Evolutionary conservation across 2,329 filamentous ascomycete species (phyloP).

Genomic region (Cladosporium sp.): DNA sequence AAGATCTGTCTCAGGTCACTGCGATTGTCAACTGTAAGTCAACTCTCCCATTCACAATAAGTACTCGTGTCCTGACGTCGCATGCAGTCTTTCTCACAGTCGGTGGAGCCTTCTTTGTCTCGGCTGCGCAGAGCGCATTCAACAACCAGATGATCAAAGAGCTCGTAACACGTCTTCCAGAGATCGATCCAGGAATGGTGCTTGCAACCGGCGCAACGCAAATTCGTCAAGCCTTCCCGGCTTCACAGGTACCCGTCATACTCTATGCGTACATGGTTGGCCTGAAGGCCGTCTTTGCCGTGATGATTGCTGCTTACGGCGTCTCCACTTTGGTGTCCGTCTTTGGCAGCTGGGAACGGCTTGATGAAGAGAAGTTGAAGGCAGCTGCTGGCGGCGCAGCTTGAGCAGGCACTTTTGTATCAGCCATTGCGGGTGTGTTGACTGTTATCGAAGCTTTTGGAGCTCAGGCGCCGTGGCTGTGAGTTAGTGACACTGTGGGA

Average conservation of each 20-base stretch:
- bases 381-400: background rate
- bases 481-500: background rate
- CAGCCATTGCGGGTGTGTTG: background rate
- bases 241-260: background rate
- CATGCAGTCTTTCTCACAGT: conserved; percentile 61
- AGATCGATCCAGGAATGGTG: conserved; percentile 33
- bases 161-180: conserved; percentile 47
- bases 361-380: background rate
- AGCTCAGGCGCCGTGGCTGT: background rate
- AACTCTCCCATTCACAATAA: no score
- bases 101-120: conserved; percentile 65
- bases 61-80: conserved; percentile 4
- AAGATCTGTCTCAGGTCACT: conserved; percentile 36
- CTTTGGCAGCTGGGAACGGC: background rate
- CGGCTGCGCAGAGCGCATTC: conserved; percentile 67
- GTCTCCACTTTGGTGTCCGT: background rate
- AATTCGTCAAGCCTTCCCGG: background rate
- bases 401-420: background rate
- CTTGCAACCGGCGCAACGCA: background rate
- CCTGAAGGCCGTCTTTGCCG: background rate
- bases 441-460: background rate
- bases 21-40: conserved; percentile 36
- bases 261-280: background rate
- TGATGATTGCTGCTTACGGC: background rate
- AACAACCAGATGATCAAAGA: conserved; percentile 61